A percentile compares a stretch with the other conserved stretches of the same genome.
Evolutionary conservation across 306 rosid species (phyloP).

Genomic region (Rubus parviflorus): DNA sequence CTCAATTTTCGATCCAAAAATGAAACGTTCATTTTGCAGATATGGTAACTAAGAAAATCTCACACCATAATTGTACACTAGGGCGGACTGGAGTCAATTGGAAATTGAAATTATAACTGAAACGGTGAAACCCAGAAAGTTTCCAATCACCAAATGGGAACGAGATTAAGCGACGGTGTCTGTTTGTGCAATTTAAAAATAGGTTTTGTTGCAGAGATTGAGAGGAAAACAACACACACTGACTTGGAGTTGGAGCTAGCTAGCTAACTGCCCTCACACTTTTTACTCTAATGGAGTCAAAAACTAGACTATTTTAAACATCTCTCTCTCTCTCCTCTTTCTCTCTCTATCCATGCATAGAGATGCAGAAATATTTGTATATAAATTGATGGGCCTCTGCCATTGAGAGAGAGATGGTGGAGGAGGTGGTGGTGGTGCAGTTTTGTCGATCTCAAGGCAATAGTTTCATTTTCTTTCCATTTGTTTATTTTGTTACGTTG

Average conservation of each 20-base stretch:
- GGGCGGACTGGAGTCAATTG: not conserved
- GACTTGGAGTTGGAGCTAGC: conserved; percentile 19
- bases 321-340: not conserved
- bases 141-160: not conserved
- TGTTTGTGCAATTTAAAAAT: not conserved
- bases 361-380: not conserved
- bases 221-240: conserved; percentile 11
- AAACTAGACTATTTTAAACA: conserved; percentile 16
- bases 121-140: not conserved
- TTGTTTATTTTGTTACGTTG: conserved; percentile 7
- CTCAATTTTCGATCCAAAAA: not conserved
- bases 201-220: not conserved
- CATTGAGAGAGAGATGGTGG: conserved; percentile 20
- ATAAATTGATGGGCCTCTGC: conserved; percentile 17
- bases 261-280: conserved; percentile 13
- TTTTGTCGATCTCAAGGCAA: conserved; percentile 54
- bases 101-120: not conserved
- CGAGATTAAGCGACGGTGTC: not conserved
- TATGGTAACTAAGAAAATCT: conserved; percentile 6
- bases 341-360: not conserved
- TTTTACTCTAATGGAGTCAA: conserved; percentile 16
- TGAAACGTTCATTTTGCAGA: not conserved
- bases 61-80: not conserved
- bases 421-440: conserved; percentile 31
- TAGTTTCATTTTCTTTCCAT: conserved; percentile 4